Conservation (phyloP, 371 early-diverging fungal genomes). For the Mucor lusitanicus region DNA sequence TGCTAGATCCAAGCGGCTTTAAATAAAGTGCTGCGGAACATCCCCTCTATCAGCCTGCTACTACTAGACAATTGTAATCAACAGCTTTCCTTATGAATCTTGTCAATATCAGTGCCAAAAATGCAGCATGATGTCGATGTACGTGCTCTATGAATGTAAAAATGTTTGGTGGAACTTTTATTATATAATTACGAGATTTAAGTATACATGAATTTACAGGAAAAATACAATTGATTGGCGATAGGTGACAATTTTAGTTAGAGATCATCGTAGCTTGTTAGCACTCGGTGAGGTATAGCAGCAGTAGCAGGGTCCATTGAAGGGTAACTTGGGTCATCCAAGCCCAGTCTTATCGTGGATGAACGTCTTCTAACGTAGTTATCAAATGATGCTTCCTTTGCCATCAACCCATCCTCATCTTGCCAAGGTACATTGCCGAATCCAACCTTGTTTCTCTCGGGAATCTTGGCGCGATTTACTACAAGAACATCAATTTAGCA, state of each 20-base stretch:
- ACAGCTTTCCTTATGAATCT: too few relatives aligned
- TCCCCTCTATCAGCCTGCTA: too few relatives aligned
- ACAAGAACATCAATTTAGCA: background rate
- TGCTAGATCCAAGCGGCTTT: too few relatives aligned
- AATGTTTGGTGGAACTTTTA: background rate
- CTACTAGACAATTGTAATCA: too few relatives aligned
- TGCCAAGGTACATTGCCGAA: conserved; percentile 66
- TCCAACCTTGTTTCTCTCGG: conserved; percentile 60
- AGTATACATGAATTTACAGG: conserved; percentile 5
- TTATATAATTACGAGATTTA: background rate
- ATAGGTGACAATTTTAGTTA: background rate
- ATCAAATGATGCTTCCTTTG: conserved; percentile 30
- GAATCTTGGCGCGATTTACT: conserved; percentile 65
- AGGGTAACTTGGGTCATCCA: conserved; percentile 2
- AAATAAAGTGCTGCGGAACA: too few relatives aligned
- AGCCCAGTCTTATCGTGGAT: conserved; percentile 6
- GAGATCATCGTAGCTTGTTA: conserved; percentile 44
- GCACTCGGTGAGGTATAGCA: conserved; percentile 25
- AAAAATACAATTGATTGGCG: background rate
- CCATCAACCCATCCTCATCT: conserved; percentile 51
- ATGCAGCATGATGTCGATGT: too few relatives aligned
- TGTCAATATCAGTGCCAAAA: too few relatives aligned
- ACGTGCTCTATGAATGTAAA: too few relatives aligned
- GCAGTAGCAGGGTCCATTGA: background rate
- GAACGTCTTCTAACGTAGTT: conserved; percentile 16